Percentiles rank a stretch among this genome's conserved stretches.
phyloP scores from a whole-genome alignment of 139 green algal species.

The Chlamydomonas sp. region DNA sequence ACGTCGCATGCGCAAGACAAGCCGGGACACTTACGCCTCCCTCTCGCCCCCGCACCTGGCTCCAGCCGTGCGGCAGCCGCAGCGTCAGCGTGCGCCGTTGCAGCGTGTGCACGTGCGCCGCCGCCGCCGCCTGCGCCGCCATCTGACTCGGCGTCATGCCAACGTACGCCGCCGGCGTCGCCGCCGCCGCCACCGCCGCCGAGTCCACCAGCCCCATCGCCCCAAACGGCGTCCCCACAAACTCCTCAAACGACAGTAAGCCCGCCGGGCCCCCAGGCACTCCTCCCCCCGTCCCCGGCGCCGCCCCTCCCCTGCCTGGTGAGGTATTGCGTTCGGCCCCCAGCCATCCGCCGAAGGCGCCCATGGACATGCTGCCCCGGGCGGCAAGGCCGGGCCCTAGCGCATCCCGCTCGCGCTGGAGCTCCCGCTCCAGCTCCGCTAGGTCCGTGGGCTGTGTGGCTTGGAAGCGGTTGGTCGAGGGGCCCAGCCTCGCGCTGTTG shows the following conservation, averaged over 20 bases:
- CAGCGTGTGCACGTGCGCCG: constrained; percentile 26
- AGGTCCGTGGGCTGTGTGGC: background rate
- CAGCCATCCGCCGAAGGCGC: background rate
- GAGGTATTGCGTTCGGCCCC: background rate
- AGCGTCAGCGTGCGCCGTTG: constrained; percentile 34
- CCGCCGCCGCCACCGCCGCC: background rate
- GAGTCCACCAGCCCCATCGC: constrained; percentile 26
- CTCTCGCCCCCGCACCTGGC: no score
- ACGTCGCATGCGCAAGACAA: no score
- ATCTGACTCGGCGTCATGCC: background rate
- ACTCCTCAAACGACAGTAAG: constrained; percentile 13
- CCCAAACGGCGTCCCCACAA: constrained; percentile 10
- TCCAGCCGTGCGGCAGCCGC: constrained; percentile 25
- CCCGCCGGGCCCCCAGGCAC: background rate
- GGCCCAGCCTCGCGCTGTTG: no score
- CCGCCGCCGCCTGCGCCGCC: constrained; percentile 7
- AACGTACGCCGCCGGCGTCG: background rate
- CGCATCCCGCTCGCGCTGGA: constrained; percentile 11
- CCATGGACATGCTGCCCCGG: constrained; percentile 1
- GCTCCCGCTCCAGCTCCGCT: constrained; percentile 12
- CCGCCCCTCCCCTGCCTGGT: background rate
- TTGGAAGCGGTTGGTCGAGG: no score
- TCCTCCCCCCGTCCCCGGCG: background rate
- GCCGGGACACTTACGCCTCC: no score
- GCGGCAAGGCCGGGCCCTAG: background rate